Percentiles rank a stretch among this genome's conserved stretches.
These are phyloP conservation scores for Mimosa pudica DNA, from an alignment of 306 rosid species.

Conservation along the genomic window DNA sequence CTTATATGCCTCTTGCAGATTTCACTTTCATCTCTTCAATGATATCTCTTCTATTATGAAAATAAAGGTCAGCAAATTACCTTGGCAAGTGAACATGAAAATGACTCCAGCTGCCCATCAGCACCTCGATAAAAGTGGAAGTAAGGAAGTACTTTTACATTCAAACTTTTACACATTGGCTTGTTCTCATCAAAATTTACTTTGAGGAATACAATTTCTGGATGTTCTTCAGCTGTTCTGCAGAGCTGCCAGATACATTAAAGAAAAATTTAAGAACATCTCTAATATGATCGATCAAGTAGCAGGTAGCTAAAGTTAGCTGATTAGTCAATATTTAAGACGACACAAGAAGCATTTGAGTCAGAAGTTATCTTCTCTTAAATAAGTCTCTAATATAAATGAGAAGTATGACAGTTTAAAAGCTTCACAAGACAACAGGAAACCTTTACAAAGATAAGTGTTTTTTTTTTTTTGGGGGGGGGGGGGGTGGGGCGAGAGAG, in stretches of 20 bases:
- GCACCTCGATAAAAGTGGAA: constrained; percentile 99
- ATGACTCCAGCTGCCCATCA: constrained; percentile 86
- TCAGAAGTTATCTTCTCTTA: constrained; percentile 2
- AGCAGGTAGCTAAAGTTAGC: constrained; percentile 24
- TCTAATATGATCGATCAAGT: constrained; percentile 19
- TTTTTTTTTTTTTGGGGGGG: too few relatives aligned
- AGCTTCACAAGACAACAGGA: background rate
- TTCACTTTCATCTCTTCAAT: background rate
- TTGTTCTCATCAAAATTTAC: constrained; percentile 97
- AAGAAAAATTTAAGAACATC: constrained; percentile 28
- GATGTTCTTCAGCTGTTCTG: constrained; percentile 92
- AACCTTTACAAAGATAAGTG: too few relatives aligned
- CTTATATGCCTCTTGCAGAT: background rate
- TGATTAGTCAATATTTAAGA: constrained; percentile 8
- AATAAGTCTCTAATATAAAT: background rate
- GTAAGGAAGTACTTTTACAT: constrained; percentile 94
- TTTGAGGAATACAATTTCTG: constrained; percentile 85
- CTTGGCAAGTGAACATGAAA: constrained; percentile 98
- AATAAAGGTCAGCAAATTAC: constrained; percentile 41
- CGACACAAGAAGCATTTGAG: constrained; percentile 13
- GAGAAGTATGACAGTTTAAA: constrained; percentile 4
- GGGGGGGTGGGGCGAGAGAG: too few relatives aligned
- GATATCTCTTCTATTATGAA: background rate
- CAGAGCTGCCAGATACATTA: constrained; percentile 72
- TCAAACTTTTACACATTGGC: constrained; percentile 95